Evolutionary conservation across 495 filamentous ascomycete species (phyloP), one percentile per base, ranked within the genome.

Genomic region (Jackrogersella multiformis): DNA sequence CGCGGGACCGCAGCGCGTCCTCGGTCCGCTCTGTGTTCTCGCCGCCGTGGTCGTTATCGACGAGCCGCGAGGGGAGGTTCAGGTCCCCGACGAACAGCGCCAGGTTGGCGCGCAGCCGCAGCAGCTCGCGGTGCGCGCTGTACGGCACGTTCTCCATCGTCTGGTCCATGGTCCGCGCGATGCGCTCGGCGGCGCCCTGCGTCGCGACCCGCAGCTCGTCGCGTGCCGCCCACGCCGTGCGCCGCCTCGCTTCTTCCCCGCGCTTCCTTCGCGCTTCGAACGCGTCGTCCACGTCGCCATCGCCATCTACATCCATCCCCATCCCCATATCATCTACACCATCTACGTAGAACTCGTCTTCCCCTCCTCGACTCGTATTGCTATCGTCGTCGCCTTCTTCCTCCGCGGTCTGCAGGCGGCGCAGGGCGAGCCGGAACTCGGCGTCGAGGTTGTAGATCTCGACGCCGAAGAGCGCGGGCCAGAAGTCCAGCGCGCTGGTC

Each of bases 71-170:
- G 1, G 78, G 72, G 53, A 81, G 48, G 12, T 45, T 58, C 53
- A 94, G 72, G 65, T 94, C 90, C 1, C 77, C 85, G 20, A 91
- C 78, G 84, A 89, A 94, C 24, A 91, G 74, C 8, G 81, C 85
- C 6, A 92, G 77, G 85, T 90, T 91, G 7, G 80, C 90, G 41
- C 88, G 77, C 8, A 93, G 76, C 55, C 86, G 75, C 32, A 90
- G 78, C 51, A 95, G 72, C 48, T 81, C 80, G 8, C 78, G 60
- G 41, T 84, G 84, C 42, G 86, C 82, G 1, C 84, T 86, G 70
- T 87, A 93, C 0, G 91, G 90, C 28, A 84, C 81, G 21, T 85
- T 86, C 32, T 81, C 79, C 68, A 93, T 79, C 6, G 90, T 65
- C 28, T 84, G 78, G 70, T 92, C 89, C 78, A 96, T 86, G 6